Conservation (phyloP, 2,329 filamentous ascomycete genomes). For the Alternaria solani region DNA sequence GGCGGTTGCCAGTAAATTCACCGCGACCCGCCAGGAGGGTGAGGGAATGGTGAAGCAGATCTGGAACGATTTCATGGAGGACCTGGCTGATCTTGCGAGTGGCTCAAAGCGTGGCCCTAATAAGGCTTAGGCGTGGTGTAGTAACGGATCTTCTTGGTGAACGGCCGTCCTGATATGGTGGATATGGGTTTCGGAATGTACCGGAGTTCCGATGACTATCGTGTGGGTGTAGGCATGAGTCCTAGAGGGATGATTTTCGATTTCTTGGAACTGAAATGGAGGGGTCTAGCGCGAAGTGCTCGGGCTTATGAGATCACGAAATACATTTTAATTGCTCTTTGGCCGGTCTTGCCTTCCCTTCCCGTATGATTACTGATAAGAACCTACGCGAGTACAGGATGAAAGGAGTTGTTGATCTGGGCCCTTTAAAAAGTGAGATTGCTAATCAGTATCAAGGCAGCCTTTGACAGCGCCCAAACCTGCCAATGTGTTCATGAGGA, state of each 20-base stretch:
- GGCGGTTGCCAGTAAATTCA: slow-evolving; percentile 49
- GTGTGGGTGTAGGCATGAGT: neutral
- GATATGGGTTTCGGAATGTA: slow-evolving; percentile 2
- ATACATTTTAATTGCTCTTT: slow-evolving; percentile 17
- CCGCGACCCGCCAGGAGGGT: slow-evolving; percentile 52
- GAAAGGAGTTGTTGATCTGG: too few species aligned
- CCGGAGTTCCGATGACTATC: slow-evolving; percentile 2
- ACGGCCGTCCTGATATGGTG: neutral
- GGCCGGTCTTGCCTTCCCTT: neutral
- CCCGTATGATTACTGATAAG: neutral
- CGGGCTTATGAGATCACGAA: slow-evolving; percentile 47
- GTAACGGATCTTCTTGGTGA: slow-evolving; percentile 1
- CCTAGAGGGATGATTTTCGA: slow-evolving; percentile 1
- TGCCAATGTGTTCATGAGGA: neutral
- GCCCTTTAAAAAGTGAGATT: too few species aligned
- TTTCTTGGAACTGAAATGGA: slow-evolving; percentile 11
- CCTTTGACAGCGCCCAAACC: neutral
- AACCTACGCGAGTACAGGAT: too few species aligned
- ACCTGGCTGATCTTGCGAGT: slow-evolving; percentile 48
- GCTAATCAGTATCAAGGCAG: neutral
- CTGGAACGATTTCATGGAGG: slow-evolving; percentile 60
- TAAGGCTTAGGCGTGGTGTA: slow-evolving; percentile 26
- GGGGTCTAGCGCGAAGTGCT: slow-evolving; percentile 46
- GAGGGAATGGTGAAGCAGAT: slow-evolving; percentile 55
- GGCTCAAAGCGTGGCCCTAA: slow-evolving; percentile 45